Evolutionary conservation across 2,329 filamentous ascomycete species (phyloP).

Genomic region (Byssoonygena ceratinophila): DNA sequence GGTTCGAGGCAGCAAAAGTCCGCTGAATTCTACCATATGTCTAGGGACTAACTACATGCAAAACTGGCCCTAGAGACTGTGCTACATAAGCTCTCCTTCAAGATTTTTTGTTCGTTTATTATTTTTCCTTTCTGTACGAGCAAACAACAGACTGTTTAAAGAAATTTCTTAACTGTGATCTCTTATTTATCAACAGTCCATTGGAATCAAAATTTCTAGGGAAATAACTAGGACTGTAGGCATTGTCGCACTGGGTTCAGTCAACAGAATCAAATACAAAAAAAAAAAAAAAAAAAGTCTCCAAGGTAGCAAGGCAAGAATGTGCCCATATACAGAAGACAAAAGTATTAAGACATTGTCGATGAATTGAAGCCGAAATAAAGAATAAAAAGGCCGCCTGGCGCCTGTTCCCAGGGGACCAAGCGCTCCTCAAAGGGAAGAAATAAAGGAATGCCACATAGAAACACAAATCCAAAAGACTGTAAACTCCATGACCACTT

Average conservation of each 20-base stretch:
- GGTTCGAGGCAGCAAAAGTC: too few species aligned
- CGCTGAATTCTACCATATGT: too few species aligned
- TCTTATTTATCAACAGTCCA: too few species aligned
- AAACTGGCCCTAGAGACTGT: too few species aligned
- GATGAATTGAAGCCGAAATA: neutral
- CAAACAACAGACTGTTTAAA: too few species aligned
- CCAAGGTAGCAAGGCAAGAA: neutral
- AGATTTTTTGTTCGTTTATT: too few species aligned
- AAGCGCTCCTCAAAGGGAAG: neutral
- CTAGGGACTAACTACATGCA: too few species aligned
- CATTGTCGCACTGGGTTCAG: too few species aligned
- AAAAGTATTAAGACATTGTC: neutral
- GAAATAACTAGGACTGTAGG: too few species aligned
- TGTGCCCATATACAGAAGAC: neutral
- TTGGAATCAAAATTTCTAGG: too few species aligned
- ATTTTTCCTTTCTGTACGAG: too few species aligned
- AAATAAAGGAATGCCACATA: neutral
- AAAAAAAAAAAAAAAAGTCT: neutral
- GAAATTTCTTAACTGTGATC: too few species aligned
- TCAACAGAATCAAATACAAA: neutral
- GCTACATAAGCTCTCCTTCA: slow-evolving; percentile 2
- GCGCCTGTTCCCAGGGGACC: neutral
- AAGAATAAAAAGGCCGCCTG: neutral
- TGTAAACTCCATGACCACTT: neutral
- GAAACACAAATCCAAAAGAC: neutral